phyloP scores from a whole-genome alignment of 2,329 filamentous ascomycete genomes.

The Colletotrichum tropicale region DNA sequence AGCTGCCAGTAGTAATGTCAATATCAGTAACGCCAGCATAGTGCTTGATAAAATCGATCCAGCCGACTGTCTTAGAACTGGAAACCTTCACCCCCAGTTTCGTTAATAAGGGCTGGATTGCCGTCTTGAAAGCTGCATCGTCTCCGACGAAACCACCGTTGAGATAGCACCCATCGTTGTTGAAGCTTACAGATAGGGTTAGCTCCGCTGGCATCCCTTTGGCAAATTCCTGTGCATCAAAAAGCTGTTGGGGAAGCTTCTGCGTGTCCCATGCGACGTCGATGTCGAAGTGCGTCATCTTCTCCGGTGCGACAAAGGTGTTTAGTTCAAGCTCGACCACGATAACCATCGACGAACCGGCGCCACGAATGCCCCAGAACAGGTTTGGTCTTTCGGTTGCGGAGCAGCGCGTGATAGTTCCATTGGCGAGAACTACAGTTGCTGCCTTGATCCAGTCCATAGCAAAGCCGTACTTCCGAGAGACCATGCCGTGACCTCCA shows the following conservation, averaged over 20 bases:
- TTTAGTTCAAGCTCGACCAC: slow-evolving; percentile 41
- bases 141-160: not conserved
- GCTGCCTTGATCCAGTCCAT: slow-evolving; percentile 39
- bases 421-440: slow-evolving; percentile 40
- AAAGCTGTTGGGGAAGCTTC: not conserved
- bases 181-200: slow-evolving; percentile 24
- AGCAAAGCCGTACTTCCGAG: slow-evolving; percentile 28
- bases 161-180: slow-evolving; percentile 2
- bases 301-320: slow-evolving; percentile 39
- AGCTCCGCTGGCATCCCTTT: slow-evolving; percentile 25
- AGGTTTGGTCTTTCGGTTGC: slow-evolving; percentile 39
- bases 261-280: not conserved
- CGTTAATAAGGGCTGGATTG: not conserved
- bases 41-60: slow-evolving; percentile 7
- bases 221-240: not conserved
- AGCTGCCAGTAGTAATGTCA: not conserved
- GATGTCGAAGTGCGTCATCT: slow-evolving; percentile 29
- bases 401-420: slow-evolving; percentile 33
- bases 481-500: slow-evolving; percentile 41
- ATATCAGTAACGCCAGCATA: not conserved
- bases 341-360: slow-evolving; percentile 46
- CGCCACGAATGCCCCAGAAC: slow-evolving; percentile 47
- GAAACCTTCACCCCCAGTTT: not conserved
- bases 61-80: slow-evolving; percentile 1
- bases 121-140: not conserved